Evolutionary conservation across 1,139 yeast genomes (phyloP).

Genomic region (Magnusiomyces suaveolens): DNA sequence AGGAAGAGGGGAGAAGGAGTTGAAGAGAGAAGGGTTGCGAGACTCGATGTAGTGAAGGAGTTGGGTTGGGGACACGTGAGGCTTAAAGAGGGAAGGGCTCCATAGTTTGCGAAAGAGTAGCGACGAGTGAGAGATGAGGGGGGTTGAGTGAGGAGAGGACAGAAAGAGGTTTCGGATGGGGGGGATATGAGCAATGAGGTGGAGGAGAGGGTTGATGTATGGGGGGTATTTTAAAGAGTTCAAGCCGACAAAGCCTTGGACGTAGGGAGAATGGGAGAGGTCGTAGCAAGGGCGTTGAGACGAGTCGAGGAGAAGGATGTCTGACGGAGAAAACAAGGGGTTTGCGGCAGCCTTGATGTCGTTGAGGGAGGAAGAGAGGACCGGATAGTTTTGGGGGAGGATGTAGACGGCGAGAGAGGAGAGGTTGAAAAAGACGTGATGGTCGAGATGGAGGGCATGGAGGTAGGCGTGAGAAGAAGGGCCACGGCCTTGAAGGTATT

Average conservation of each 20-base stretch:
- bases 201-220: conserved; percentile 50
- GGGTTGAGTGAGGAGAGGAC: conserved; percentile 21
- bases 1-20: conserved; percentile 43
- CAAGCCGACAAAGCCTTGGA: conserved; percentile 58
- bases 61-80: conserved; percentile 62
- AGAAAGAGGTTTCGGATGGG: conserved; percentile 47
- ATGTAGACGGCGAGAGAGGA: conserved; percentile 41
- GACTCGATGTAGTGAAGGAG: conserved; percentile 43
- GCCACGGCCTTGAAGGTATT: conserved; percentile 61
- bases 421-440: conserved; percentile 55
- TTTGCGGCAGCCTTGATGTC: conserved; percentile 46
- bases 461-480: conserved; percentile 53
- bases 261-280: conserved; percentile 39
- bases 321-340: conserved; percentile 40
- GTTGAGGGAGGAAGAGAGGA: conserved; percentile 35
- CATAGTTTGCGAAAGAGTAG: conserved; percentile 51
- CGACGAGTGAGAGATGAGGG: conserved; percentile 26
- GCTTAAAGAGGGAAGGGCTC: conserved; percentile 49
- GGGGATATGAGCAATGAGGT: conserved; percentile 45
- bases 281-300: conserved; percentile 29
- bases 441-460: conserved; percentile 55
- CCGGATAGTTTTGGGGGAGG: conserved; percentile 52
- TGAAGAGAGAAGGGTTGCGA: conserved; percentile 38
- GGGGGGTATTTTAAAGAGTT: conserved; percentile 45
- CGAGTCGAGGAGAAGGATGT: conserved; percentile 32